Base-by-base conservation (phyloP, 163 green algal genomes). In the Volvox carteri region DNA sequence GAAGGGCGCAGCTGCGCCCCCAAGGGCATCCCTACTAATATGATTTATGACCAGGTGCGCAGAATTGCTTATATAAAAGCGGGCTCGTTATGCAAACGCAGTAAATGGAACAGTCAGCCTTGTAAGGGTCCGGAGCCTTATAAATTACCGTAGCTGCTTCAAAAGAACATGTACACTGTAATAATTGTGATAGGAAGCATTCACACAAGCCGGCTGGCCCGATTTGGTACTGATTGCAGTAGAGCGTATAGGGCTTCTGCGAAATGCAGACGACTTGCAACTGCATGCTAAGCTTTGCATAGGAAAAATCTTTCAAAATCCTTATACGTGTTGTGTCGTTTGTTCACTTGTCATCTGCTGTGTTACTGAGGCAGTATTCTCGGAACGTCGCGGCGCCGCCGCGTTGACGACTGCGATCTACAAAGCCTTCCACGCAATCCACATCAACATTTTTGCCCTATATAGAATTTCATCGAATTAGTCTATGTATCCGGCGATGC, bases 361-460 rank as follows among this genome's bases (percentile, higher is more conserved):
- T 23, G 54, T 25, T 65, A 30, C 54, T 23, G 12, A 65, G 25
- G 19, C 8, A 65, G 28, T 65, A 65, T 12, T 42, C 48, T 28
- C 21, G 73, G 60, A 39, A 16, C 44, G 73, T 62, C 73, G n/a
- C 73, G 73, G 42, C 44, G 73, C 73, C 73, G 73, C 73, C 73
- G 25, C 28, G 35, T 52, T 4, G 41, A 78, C 28, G 60, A n/a
- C n/a, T n/a, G n/a, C n/a, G n/a, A n/a, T n/a, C n/a, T n/a, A n/a
- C n/a, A n/a, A n/a, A n/a, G n/a, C n/a, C n/a, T n/a, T n/a, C n/a
- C n/a, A n/a, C n/a, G n/a, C n/a, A n/a, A n/a, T n/a, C n/a, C n/a
- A n/a, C n/a, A n/a, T n/a, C n/a, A n/a, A n/a, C n/a, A n/a, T n/a
- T n/a, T n/a, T n/a, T n/a, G n/a, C n/a, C n/a, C n/a, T n/a, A n/a